A percentile compares a stretch with the other conserved stretches of the same genome.
These are phyloP conservation scores for Clonostachys byssicola DNA, from an alignment of 2,329 filamentous ascomycete species.

Conservation along the genomic window DNA sequence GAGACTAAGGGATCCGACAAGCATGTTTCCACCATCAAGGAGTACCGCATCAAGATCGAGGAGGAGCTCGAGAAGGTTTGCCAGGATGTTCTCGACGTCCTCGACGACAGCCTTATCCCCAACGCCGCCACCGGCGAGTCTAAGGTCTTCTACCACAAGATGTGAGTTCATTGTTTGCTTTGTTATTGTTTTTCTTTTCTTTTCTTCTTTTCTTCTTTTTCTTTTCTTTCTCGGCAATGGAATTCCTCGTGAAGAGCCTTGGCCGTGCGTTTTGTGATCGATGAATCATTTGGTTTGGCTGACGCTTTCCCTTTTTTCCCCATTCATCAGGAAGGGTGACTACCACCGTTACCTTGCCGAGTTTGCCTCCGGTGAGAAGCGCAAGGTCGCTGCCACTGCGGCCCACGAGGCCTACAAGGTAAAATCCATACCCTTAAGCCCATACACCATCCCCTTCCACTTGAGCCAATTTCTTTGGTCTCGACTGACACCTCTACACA, in stretches of 20 bases:
- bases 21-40: slow-evolving; percentile 89
- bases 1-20: slow-evolving; percentile 97
- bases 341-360: slow-evolving; percentile 95
- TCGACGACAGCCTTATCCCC: slow-evolving; percentile 90
- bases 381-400: slow-evolving; percentile 80
- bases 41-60: slow-evolving; percentile 99
- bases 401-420: slow-evolving; percentile 98
- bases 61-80: slow-evolving; percentile 95
- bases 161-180: slow-evolving; percentile 49
- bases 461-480: background rate
- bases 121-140: slow-evolving; percentile 96
- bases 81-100: slow-evolving; percentile 93
- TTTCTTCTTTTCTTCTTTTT: background rate
- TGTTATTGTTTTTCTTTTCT: background rate
- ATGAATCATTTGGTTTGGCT: no score
- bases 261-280: background rate
- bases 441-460: background rate
- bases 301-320: no score
- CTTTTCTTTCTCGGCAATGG: background rate
- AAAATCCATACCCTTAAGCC: slow-evolving; percentile 18
- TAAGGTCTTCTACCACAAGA: slow-evolving; percentile 99
- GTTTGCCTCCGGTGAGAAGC: slow-evolving; percentile 90
- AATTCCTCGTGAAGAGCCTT: background rate
- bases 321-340: slow-evolving; percentile 76
- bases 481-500: slow-evolving; percentile 25